Evolutionary conservation across 2,329 filamentous ascomycete species (phyloP), one percentile per base, ranked within the genome.

Genomic region (Aureobasidium sp.): DNA sequence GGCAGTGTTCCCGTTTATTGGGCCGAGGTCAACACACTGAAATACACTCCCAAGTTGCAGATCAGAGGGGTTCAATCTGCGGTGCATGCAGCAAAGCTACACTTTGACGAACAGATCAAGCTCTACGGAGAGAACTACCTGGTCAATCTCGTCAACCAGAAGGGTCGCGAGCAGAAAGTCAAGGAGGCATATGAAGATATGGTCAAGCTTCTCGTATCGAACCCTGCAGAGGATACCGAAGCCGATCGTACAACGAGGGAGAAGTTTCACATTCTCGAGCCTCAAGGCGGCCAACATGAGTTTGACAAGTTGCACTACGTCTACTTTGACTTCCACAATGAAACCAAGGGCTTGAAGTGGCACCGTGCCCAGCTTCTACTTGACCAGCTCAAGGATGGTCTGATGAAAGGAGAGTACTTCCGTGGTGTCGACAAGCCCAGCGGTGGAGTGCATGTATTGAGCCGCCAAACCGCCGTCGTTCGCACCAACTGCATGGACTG

Each of bases 401-500:
- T 99, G 7, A 78, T 87, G 20, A 84, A 86, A 44, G 91, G 96
- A 68, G 87, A 89, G 67, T 99, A 99, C 77, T 99, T 97, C 82
- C 88, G 91, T 65, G 93, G 90, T 41, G 85, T 93, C 31, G 91
- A 97, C 73, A 89, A 88, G 79, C 90, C 91, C 1, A 89, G 85
- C 47, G 89, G 88, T 34, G 85, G 84, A 20, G 81, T 97, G 14
- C 93, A 97, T 69, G 84, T 91, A 37, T 87, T 91, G 66, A 87
- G 84, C 65, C 82, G 85, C 66, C 94, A 99, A 79, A 90, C 86
- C 1, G 91, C 90, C 64, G 92, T 97, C 17, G 92, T 99, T 66
- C 87, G 94, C 60, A 97, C 94, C 42, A 99, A 99, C 75, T 99
- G 94, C 78, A 99, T 99, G 94, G 94, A 99, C 76, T 99, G 95